phyloP scores from a whole-genome alignment of 805 yeast species.

The Nematodospora valgi region DNA sequence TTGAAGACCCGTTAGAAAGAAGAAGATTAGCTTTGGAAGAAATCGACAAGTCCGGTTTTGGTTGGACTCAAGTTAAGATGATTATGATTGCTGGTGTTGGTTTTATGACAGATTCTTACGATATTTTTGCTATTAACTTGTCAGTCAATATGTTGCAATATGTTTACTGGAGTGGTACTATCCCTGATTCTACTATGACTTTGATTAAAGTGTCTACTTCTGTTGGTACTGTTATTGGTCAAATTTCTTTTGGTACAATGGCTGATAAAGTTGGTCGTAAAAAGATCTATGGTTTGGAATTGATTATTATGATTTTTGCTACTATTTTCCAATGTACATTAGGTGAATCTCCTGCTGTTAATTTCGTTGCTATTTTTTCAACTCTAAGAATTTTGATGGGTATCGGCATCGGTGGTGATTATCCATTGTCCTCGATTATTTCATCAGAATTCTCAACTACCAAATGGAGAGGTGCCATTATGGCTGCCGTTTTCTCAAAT shows the following conservation, averaged over 20 bases:
- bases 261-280: constrained; percentile 87
- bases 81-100: constrained; percentile 89
- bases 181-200: constrained; percentile 73
- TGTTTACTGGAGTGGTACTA: constrained; percentile 64
- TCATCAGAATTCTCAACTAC: constrained; percentile 92
- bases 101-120: constrained; percentile 89
- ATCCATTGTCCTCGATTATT: constrained; percentile 89
- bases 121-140: constrained; percentile 85
- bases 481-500: constrained; percentile 95
- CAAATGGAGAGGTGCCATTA: constrained; percentile 96
- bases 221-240: constrained; percentile 92
- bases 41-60: constrained; percentile 74
- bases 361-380: constrained; percentile 68
- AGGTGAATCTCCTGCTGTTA: constrained; percentile 69
- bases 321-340: constrained; percentile 73
- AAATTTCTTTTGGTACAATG: constrained; percentile 74
- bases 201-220: constrained; percentile 85
- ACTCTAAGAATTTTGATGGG: constrained; percentile 87
- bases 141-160: constrained; percentile 75
- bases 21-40: constrained; percentile 81
- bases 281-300: constrained; percentile 80
- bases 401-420: constrained; percentile 97
- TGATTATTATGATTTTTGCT: constrained; percentile 78
- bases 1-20: constrained; percentile 83
- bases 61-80: constrained; percentile 82